Percentiles rank a stretch among this genome's conserved stretches.
phyloP scores from a whole-genome alignment of 441 rosid genomes.

The Pelargonium cotyledonis region DNA sequence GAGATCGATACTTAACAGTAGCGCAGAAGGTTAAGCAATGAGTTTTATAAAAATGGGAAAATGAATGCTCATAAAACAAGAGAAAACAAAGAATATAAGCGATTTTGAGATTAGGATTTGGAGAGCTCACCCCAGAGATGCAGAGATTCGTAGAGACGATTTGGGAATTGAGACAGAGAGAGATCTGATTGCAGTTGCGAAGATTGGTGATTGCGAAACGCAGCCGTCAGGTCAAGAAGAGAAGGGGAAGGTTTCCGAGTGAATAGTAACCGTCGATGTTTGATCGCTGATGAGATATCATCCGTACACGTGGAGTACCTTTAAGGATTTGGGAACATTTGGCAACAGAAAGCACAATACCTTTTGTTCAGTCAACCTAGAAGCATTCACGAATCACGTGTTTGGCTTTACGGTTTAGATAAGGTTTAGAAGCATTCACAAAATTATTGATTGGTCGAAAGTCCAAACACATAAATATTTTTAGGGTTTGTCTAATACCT shows the following conservation, averaged over 20 bases:
- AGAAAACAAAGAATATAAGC: neutral
- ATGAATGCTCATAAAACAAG: neutral
- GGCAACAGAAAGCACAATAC: too few relatives aligned
- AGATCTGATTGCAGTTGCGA: neutral
- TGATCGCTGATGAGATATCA: neutral
- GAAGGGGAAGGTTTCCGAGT: too few relatives aligned
- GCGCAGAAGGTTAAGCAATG: neutral
- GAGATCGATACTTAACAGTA: neutral
- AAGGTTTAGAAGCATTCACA: too few relatives aligned
- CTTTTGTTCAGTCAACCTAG: too few relatives aligned
- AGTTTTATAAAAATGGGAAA: too few relatives aligned
- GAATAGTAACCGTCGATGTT: neutral
- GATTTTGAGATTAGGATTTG: constrained; percentile 2
- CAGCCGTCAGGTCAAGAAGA: neutral
- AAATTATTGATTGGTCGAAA: too few relatives aligned
- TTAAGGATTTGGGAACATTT: neutral
- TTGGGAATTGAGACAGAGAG: neutral
- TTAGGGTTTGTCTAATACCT: too few relatives aligned
- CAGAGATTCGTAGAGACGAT: neutral
- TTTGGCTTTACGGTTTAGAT: too few relatives aligned
- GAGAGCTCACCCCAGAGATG: neutral
- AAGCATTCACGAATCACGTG: too few relatives aligned
- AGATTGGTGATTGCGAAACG: neutral
- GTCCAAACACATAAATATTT: too few relatives aligned
- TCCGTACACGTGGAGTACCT: neutral